Conservation (phyloP, 352 stramenopile species). For the Pythium dissotocum region DNA sequence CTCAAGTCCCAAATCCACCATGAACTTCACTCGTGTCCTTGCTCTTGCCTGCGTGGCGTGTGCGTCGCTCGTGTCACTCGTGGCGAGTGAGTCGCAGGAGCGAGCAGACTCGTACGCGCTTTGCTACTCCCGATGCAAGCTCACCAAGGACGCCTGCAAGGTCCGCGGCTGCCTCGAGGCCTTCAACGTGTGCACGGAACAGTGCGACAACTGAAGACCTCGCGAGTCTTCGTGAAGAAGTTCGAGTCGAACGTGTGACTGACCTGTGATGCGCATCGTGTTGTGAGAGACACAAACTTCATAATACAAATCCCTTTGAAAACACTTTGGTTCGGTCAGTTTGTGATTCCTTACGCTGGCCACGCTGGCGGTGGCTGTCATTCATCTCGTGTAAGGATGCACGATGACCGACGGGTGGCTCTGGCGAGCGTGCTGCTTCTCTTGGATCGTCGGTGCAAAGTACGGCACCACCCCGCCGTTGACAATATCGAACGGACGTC, state of each 20-base stretch:
- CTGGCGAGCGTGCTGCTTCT: constrained; percentile 70
- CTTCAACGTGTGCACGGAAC: background rate
- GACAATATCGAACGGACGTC: constrained; percentile 65
- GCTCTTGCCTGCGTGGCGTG: background rate
- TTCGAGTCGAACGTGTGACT: too few relatives aligned
- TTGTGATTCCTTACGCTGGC: too few relatives aligned
- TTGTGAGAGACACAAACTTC: too few relatives aligned
- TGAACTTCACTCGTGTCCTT: background rate
- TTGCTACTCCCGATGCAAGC: background rate
- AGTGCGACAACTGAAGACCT: background rate
- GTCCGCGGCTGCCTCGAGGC: background rate
- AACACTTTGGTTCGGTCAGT: background rate
- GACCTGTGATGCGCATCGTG: too few relatives aligned
- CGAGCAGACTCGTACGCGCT: background rate
- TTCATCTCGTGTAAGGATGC: constrained; percentile 61
- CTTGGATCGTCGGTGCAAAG: constrained; percentile 60
- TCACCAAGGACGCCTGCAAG: background rate
- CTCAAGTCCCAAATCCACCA: background rate
- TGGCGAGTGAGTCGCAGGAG: background rate
- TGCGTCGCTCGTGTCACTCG: background rate
- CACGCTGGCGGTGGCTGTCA: too few relatives aligned
- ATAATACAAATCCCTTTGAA: background rate
- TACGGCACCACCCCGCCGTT: constrained; percentile 56
- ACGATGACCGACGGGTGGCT: constrained; percentile 64
- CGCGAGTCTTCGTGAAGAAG: background rate